Evolutionary conservation across 2,329 filamentous ascomycete species (phyloP).

Genomic region (Aspergillus sp.): DNA sequence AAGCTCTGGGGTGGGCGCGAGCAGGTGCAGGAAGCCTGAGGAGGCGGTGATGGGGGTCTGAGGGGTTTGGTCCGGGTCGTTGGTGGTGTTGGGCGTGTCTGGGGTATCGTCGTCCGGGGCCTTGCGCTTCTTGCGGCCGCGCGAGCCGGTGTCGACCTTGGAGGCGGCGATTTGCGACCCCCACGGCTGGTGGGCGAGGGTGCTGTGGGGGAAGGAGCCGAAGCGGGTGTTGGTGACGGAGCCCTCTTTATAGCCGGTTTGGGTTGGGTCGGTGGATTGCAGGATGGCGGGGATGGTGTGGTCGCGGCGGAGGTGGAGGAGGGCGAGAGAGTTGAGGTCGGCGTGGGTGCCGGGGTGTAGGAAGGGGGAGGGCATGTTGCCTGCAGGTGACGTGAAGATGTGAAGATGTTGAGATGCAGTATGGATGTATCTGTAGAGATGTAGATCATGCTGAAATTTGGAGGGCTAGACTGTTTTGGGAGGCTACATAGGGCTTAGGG

Average conservation of each 20-base stretch:
- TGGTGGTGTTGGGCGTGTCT: slow-evolving; percentile 38
- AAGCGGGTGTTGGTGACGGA: slow-evolving; percentile 88
- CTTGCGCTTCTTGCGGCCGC: slow-evolving; percentile 61
- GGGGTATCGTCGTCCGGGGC: slow-evolving; percentile 33
- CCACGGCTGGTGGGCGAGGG: slow-evolving; percentile 76
- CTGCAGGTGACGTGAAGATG: not conserved
- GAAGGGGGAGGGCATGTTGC: slow-evolving; percentile 66
- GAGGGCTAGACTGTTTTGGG: slow-evolving; percentile 1
- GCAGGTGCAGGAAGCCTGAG: slow-evolving; percentile 49
- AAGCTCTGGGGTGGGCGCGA: slow-evolving; percentile 49
- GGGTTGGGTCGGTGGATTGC: slow-evolving; percentile 57
- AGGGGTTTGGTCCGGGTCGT: slow-evolving; percentile 16
- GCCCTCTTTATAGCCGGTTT: slow-evolving; percentile 72
- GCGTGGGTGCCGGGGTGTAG: slow-evolving; percentile 66
- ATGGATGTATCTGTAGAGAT: not conserved
- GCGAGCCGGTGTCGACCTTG: slow-evolving; percentile 84
- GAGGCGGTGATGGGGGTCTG: slow-evolving; percentile 37
- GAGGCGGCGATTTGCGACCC: slow-evolving; percentile 89
- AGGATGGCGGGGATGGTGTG: slow-evolving; percentile 75
- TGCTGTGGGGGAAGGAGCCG: slow-evolving; percentile 82
- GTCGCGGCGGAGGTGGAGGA: slow-evolving; percentile 86
- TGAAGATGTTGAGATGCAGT: not conserved
- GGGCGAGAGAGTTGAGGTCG: slow-evolving; percentile 65
- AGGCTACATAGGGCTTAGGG: slow-evolving; percentile 3
- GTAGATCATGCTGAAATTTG: not conserved